phyloP scores from a whole-genome alignment of 2,329 filamentous ascomycete species.

The Diplodia corticola region DNA sequence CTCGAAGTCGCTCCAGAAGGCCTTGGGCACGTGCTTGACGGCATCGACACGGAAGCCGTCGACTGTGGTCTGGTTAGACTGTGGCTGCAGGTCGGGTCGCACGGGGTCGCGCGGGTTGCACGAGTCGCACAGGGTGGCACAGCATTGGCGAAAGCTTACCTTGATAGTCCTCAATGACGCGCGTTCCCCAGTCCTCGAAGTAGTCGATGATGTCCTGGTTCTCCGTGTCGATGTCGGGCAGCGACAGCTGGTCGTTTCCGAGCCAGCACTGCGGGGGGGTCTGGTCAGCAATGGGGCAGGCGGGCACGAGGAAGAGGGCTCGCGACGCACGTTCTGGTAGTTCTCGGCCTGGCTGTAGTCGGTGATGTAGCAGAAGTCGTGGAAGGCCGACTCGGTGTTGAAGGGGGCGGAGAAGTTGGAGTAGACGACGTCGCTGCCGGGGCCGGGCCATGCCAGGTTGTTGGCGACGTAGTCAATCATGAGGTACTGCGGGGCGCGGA shows the following conservation, averaged over 20 bases:
- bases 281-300: not conserved
- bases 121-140: too few species aligned
- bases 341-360: slow-evolving; percentile 30
- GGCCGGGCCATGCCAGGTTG: slow-evolving; percentile 40
- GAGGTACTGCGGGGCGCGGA: slow-evolving; percentile 39
- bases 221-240: slow-evolving; percentile 28
- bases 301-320: not conserved
- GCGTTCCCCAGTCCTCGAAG: slow-evolving; percentile 4
- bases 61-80: slow-evolving; percentile 25
- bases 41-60: slow-evolving; percentile 64
- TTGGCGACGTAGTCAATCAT: slow-evolving; percentile 57
- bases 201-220: not conserved
- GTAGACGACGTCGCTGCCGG: slow-evolving; percentile 22
- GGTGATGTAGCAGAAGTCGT: slow-evolving; percentile 34
- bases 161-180: slow-evolving; percentile 20
- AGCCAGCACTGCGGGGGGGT: slow-evolving; percentile 24
- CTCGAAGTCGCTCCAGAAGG: slow-evolving; percentile 59
- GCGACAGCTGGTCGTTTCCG: slow-evolving; percentile 27
- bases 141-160: not conserved
- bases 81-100: slow-evolving; percentile 34
- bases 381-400: slow-evolving; percentile 34
- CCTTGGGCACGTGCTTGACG: slow-evolving; percentile 61
- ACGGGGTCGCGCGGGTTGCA: too few species aligned
- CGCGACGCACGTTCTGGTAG: slow-evolving; percentile 31
- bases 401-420: slow-evolving; percentile 34